A percentile compares a stretch with the other conserved stretches of the same genome.
Evolutionary conservation across 2,329 filamentous ascomycete genomes (phyloP).

Genomic region (Pyrenochaeta sp.): DNA sequence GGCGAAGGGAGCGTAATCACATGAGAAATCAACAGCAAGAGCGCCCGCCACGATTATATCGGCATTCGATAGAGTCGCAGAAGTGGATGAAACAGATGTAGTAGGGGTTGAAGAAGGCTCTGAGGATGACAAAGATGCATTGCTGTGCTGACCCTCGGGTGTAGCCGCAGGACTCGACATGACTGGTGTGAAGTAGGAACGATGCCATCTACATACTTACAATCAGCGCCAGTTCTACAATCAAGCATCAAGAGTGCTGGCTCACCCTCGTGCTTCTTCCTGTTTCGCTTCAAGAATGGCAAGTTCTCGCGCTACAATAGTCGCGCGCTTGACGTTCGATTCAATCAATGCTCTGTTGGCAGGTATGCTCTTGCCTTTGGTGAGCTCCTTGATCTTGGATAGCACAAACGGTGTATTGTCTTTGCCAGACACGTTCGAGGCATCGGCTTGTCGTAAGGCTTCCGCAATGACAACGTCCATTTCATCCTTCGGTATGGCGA

Average conservation of each 20-base stretch:
- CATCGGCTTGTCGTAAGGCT: slow-evolving; percentile 48
- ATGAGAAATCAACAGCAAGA: slow-evolving; percentile 85
- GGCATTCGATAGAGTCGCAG: slow-evolving; percentile 7
- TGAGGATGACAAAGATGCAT: slow-evolving; percentile 24
- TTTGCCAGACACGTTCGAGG: slow-evolving; percentile 67
- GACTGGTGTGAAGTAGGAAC: slow-evolving; percentile 32
- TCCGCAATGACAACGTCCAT: slow-evolving; percentile 53
- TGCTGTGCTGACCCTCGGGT: slow-evolving; percentile 15
- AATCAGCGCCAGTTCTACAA: slow-evolving; percentile 46
- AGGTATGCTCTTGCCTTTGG: slow-evolving; percentile 71
- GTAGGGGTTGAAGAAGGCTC: slow-evolving; percentile 15
- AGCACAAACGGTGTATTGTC: slow-evolving; percentile 88
- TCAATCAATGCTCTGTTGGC: slow-evolving; percentile 78
- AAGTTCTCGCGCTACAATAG: slow-evolving; percentile 70
- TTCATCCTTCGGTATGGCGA: slow-evolving; percentile 70
- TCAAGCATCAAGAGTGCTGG: slow-evolving; percentile 40
- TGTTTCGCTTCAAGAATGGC: slow-evolving; percentile 60
- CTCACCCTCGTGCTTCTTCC: slow-evolving; percentile 47
- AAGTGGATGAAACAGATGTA: slow-evolving; percentile 4
- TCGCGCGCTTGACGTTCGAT: slow-evolving; percentile 71
- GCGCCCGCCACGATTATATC: slow-evolving; percentile 91
- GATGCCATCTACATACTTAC: slow-evolving; percentile 46
- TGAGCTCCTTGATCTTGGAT: slow-evolving; percentile 79
- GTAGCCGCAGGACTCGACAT: slow-evolving; percentile 23
- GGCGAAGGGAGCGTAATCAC: slow-evolving; percentile 71